Evolutionary conservation across 2,329 filamentous ascomycete genomes (phyloP).

Genomic region (Dothideomycetes sp.): DNA sequence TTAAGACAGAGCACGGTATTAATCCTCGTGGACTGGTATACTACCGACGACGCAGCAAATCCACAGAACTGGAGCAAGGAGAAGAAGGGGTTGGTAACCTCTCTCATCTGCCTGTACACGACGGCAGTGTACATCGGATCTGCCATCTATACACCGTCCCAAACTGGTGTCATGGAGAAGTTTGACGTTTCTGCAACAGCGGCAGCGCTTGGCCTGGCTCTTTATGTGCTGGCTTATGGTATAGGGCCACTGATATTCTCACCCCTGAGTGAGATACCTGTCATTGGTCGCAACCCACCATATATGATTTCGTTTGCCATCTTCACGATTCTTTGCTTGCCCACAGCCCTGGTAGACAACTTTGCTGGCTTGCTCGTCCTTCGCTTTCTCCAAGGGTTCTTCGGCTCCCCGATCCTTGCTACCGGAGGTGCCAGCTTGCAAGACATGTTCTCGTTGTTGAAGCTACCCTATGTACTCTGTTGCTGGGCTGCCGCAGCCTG

Average conservation of each 20-base stretch:
- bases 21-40: conserved; percentile 46
- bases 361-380: conserved; percentile 50
- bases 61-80: conserved; percentile 46
- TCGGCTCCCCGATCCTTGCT: conserved; percentile 56
- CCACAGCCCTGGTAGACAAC: conserved; percentile 53
- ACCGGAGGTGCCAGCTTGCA: conserved; percentile 48
- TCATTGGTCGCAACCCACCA: conserved; percentile 57
- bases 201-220: conserved; percentile 49
- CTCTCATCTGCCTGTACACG: conserved; percentile 31
- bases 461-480: conserved; percentile 50
- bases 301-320: conserved; percentile 60
- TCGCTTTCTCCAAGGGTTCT: conserved; percentile 57
- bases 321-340: conserved; percentile 59
- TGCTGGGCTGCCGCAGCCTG: conserved; percentile 48
- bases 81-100: conserved; percentile 35
- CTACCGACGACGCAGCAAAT: conserved; percentile 45
- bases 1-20: conserved; percentile 40
- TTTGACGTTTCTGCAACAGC: conserved; percentile 46
- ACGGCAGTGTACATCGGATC: conserved; percentile 31
- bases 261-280: conserved; percentile 57
- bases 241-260: conserved; percentile 56
- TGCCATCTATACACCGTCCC: conserved; percentile 41
- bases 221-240: conserved; percentile 52
- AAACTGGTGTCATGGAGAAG: conserved; percentile 39
- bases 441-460: conserved; percentile 46